These are phyloP conservation scores for Citeromyces nyonsensis DNA, from an alignment of 805 yeast genomes.

Conservation along the genomic window DNA sequence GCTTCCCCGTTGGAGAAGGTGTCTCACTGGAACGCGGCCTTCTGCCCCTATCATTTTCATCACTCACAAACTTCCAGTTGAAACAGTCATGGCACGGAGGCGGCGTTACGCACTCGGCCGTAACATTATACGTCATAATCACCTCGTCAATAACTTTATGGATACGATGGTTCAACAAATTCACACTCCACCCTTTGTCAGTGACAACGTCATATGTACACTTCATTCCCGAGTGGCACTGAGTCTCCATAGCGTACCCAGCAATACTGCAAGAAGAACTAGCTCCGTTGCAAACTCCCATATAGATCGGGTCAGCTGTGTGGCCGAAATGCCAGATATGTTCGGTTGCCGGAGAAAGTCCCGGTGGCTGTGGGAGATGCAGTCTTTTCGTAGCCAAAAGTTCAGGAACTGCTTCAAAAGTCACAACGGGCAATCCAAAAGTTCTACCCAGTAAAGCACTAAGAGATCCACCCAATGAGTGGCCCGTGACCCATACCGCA, in stretches of 20 bases:
- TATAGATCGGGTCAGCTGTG: conserved; percentile 90
- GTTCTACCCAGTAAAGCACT: conserved; percentile 76
- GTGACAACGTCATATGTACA: conserved; percentile 84
- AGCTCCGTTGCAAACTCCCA: conserved; percentile 96
- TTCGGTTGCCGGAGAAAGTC: conserved; percentile 61
- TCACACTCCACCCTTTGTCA: conserved; percentile 86
- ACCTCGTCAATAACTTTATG: conserved; percentile 82
- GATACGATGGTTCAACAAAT: conserved; percentile 75
- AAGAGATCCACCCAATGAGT: conserved; percentile 85
- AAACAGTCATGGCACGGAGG: conserved; percentile 85
- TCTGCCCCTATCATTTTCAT: conserved; percentile 16
- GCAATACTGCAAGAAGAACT: conserved; percentile 78
- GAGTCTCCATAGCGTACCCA: conserved; percentile 95
- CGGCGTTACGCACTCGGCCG: conserved; percentile 59
- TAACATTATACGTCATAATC: conserved; percentile 52
- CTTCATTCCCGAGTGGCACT: conserved; percentile 80
- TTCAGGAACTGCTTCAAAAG: conserved; percentile 92
- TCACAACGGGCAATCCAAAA: conserved; percentile 77
- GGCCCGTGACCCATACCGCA: conserved; percentile 86
- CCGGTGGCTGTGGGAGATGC: conserved; percentile 90
- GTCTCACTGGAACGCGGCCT: conserved; percentile 42
- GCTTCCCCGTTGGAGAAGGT: too few species aligned
- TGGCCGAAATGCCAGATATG: conserved; percentile 93
- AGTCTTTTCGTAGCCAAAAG: conserved; percentile 66
- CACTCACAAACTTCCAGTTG: conserved; percentile 68